A percentile compares a stretch with the other conserved stretches of the same genome.
Evolutionary conservation across 257 asterid genomes (phyloP).

Genomic region (Gentiana dahurica): DNA sequence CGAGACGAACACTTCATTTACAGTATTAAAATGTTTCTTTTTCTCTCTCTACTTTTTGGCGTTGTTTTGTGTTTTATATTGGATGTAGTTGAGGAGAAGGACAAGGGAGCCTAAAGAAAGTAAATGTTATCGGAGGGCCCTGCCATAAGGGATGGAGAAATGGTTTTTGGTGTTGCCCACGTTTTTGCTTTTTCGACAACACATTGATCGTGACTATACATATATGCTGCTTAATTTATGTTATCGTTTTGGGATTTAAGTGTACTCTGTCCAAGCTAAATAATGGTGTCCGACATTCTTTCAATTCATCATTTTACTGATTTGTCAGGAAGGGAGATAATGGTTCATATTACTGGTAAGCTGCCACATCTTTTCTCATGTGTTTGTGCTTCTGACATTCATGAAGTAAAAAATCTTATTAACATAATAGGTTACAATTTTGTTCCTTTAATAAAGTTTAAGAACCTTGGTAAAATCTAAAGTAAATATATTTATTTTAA

Average conservation of each 20-base stretch:
- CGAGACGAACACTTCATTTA: too few species aligned
- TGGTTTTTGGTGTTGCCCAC: slow-evolving; percentile 84
- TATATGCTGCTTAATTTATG: not conserved
- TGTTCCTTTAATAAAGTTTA: too few species aligned
- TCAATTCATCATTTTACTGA: slow-evolving; percentile 80
- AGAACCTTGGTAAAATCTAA: too few species aligned
- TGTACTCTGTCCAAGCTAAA: too few species aligned
- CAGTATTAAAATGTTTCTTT: too few species aligned
- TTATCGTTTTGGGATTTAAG: not conserved
- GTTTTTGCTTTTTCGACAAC: slow-evolving; percentile 81
- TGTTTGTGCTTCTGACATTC: too few species aligned
- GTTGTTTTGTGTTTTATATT: not conserved
- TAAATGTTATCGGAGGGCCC: slow-evolving; percentile 74
- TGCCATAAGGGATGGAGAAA: slow-evolving; percentile 62
- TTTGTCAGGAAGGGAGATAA: slow-evolving; percentile 81
- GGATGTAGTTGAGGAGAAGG: slow-evolving; percentile 60
- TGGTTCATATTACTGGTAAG: slow-evolving; percentile 86
- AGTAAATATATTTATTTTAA: too few species aligned
- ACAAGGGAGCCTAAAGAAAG: slow-evolving; percentile 82
- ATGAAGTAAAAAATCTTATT: too few species aligned
- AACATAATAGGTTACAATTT: too few species aligned
- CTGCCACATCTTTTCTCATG: too few species aligned
- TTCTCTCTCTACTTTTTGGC: too few species aligned
- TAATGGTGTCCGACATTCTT: not conserved
- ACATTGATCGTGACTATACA: slow-evolving; percentile 57